Base-by-base conservation (phyloP, 2,329 filamentous ascomycete species). In the Fusarium sp. region DNA sequence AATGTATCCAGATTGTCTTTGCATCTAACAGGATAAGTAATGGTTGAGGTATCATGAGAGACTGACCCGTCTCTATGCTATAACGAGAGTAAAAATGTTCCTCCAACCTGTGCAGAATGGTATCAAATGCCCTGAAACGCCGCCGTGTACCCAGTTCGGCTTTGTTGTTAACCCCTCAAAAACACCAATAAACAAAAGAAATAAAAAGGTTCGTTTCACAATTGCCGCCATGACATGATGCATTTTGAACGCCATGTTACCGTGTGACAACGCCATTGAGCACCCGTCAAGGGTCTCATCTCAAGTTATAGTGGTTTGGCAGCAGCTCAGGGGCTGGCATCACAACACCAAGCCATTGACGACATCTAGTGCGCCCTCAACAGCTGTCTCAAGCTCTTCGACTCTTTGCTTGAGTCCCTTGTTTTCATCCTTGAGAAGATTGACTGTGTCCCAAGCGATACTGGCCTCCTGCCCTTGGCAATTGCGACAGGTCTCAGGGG, bases 391-490 rank as follows among this genome's bases (percentile, higher is more conserved):
- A 3, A 91, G 77, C 69, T 87, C 81, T 16, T 83, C 82, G 4
- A 91, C 86, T 18, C 87, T 80, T 38, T 83, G 81, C 80, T 90
- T 90, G 54, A 91, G 76, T 8, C 83, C 83, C 72, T 81, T 84
- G 70, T 91, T 91, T 80, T 91, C 89, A 50, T 87, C 85, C 38
- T 86, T 81, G 63, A 90, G 77, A 50, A 89, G 67, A 57, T 84
- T 83, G n/a, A 89, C 88, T 4, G 88, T 89, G 73, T 90, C 84
- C 88, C 88, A 90, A 4, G 88, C 88, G 36, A 87, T 82, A 68
- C 86, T 87, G 11, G 85, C 82, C 57, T 87, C 85, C 71, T 85
- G 83, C 11, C 88, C 87, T 58, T 82, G 77, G 75, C 89, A 90
- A 71, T 89, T 90, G 33, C 77, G 72, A 71, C 88, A 90, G 73